Conservation (phyloP, 352 stramenopile genomes). For the Globisporangium solare region DNA sequence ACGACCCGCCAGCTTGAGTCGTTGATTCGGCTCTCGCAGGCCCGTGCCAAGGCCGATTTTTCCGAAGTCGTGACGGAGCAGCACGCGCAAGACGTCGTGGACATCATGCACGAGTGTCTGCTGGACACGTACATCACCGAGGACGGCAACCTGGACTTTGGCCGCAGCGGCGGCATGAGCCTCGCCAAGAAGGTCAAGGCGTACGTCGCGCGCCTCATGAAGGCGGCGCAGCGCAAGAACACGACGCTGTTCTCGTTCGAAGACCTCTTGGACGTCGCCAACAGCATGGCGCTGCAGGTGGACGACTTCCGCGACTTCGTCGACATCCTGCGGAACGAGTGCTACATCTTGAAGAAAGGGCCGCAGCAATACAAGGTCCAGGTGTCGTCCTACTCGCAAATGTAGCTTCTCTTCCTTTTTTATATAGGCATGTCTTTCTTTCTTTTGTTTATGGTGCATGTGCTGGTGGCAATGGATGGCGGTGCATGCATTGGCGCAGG, state of each 20-base stretch:
- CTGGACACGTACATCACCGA: slow-evolving; percentile 89
- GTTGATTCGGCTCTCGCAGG: slow-evolving; percentile 87
- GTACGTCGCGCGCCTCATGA: slow-evolving; percentile 77
- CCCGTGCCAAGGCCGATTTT: slow-evolving; percentile 93
- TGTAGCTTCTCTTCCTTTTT: background rate
- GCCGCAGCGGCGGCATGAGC: slow-evolving; percentile 62
- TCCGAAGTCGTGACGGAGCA: slow-evolving; percentile 89
- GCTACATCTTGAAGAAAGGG: slow-evolving; percentile 82
- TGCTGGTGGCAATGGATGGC: too few species aligned
- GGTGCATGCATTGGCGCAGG: background rate
- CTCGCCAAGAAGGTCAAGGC: slow-evolving; percentile 74
- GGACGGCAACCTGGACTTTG: slow-evolving; percentile 84
- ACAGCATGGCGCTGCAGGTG: slow-evolving; percentile 70
- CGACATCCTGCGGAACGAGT: slow-evolving; percentile 84
- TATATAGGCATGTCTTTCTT: background rate
- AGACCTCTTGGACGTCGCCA: slow-evolving; percentile 64
- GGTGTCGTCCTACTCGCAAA: slow-evolving; percentile 42
- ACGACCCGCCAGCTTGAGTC: slow-evolving; percentile 97
- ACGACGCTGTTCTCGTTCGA: slow-evolving; percentile 72
- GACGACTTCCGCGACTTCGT: slow-evolving; percentile 83
- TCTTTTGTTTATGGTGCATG: too few species aligned
- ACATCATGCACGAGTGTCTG: slow-evolving; percentile 94
- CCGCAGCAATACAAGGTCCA: slow-evolving; percentile 76
- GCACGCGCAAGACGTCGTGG: slow-evolving; percentile 96
- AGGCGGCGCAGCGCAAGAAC: slow-evolving; percentile 50